These are phyloP conservation scores for Naematelia aurantialba DNA, from an alignment of 768 basidiomycete genomes.

Conservation along the genomic window DNA sequence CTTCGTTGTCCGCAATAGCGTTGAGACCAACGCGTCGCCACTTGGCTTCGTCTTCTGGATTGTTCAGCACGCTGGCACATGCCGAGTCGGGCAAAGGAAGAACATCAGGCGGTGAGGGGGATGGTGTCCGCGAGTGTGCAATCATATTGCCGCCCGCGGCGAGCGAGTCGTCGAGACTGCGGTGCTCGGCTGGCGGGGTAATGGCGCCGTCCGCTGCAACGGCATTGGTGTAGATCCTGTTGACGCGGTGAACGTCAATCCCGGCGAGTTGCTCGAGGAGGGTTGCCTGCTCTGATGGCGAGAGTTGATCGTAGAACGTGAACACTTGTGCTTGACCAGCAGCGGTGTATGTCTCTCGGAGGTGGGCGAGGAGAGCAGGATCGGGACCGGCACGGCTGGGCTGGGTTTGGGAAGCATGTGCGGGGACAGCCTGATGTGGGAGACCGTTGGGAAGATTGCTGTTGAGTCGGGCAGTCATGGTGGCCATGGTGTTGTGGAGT, in stretches of 20 bases:
- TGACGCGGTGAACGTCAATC: constrained; percentile 86
- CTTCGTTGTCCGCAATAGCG: constrained; percentile 74
- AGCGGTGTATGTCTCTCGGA: constrained; percentile 57
- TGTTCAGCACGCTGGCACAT: constrained; percentile 59
- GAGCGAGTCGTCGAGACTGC: constrained; percentile 6
- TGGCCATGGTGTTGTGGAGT: background rate
- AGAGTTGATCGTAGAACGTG: constrained; percentile 74
- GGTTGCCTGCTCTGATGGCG: constrained; percentile 60
- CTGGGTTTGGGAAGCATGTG: background rate
- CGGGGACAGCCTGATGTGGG: background rate
- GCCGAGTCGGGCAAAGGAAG: constrained; percentile 76
- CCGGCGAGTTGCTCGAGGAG: constrained; percentile 69
- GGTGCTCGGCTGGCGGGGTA: constrained; percentile 17
- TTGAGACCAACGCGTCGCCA: constrained; percentile 77
- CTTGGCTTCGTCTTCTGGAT: constrained; percentile 55
- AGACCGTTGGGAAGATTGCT: background rate
- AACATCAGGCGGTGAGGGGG: constrained; percentile 56
- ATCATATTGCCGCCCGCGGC: constrained; percentile 16
- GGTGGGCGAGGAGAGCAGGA: background rate
- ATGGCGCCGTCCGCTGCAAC: constrained; percentile 58
- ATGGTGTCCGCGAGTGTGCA: constrained; percentile 33
- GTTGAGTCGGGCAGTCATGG: background rate
- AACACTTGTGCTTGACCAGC: constrained; percentile 88
- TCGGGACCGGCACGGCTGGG: background rate
- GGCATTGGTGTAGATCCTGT: constrained; percentile 77